phyloP scores from a whole-genome alignment of 1,139 yeast species.

The Debaryomyces sp. region DNA sequence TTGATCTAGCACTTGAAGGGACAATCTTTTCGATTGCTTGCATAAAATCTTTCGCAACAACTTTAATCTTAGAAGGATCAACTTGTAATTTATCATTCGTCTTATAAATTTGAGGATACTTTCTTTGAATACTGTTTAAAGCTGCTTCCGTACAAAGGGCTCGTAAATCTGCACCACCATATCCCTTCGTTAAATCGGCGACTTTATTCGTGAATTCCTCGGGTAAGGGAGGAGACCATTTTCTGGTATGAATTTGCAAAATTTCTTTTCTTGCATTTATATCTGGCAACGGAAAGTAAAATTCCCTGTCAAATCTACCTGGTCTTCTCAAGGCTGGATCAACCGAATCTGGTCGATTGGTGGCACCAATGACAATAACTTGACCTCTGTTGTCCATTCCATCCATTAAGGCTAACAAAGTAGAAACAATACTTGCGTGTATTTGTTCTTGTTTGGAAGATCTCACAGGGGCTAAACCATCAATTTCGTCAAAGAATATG shows the following conservation, averaged over 20 bases:
- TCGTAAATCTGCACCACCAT: constrained; percentile 96
- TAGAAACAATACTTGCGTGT: constrained; percentile 96
- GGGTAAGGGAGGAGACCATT: constrained; percentile 80
- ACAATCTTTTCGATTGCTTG: constrained; percentile 82
- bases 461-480: constrained; percentile 97
- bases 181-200: constrained; percentile 87
- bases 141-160: constrained; percentile 98
- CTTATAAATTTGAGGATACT: constrained; percentile 89
- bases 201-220: constrained; percentile 63
- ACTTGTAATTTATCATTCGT: constrained; percentile 74
- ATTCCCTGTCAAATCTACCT: constrained; percentile 96
- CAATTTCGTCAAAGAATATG: constrained; percentile 95
- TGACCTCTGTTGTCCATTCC: constrained; percentile 99
- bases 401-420: constrained; percentile 93
- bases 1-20: constrained; percentile 90
- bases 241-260: constrained; percentile 79
- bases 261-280: constrained; percentile 76
- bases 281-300: constrained; percentile 93
- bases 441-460: constrained; percentile 97
- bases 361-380: constrained; percentile 97
- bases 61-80: constrained; percentile 71
- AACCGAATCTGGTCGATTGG: constrained; percentile 95
- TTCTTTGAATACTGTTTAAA: constrained; percentile 83
- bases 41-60: constrained; percentile 86
- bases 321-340: constrained; percentile 98